Evolutionary conservation across 306 rosid species (phyloP).

Genomic region (Alnus rubra): DNA sequence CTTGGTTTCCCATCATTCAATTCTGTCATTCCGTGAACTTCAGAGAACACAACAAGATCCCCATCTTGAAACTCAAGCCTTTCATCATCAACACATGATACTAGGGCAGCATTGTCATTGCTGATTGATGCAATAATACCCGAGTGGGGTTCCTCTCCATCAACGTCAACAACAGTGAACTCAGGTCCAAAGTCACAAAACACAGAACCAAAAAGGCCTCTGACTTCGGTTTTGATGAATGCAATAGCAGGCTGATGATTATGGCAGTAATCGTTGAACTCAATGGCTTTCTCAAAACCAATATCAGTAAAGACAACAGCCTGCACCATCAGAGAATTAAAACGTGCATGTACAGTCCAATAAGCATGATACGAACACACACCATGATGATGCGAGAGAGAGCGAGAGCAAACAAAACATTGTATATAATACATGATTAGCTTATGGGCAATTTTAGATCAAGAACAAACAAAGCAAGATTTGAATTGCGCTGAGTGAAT

Average conservation of each 20-base stretch:
- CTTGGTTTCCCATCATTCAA: slow-evolving; percentile 86
- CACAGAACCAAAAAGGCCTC: slow-evolving; percentile 91
- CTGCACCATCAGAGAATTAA: slow-evolving; percentile 43
- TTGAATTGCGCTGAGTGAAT: neutral
- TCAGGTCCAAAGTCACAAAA: slow-evolving; percentile 96
- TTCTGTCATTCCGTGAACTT: slow-evolving; percentile 87
- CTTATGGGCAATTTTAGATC: neutral
- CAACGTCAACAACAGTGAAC: slow-evolving; percentile 85
- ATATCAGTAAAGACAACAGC: slow-evolving; percentile 83
- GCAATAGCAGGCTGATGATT: slow-evolving; percentile 86
- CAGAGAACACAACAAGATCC: slow-evolving; percentile 87
- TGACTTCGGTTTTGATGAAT: slow-evolving; percentile 86
- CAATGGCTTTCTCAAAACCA: slow-evolving; percentile 64
- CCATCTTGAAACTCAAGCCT: slow-evolving; percentile 96
- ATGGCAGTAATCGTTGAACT: slow-evolving; percentile 78
- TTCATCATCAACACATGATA: slow-evolving; percentile 86
- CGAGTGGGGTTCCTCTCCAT: slow-evolving; percentile 85
- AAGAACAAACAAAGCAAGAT: neutral
- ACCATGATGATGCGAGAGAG: neutral
- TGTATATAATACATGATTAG: neutral
- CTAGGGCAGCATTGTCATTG: slow-evolving; percentile 75
- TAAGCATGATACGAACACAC: slow-evolving; percentile 14
- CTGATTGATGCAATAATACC: slow-evolving; percentile 85
- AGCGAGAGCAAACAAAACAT: neutral
- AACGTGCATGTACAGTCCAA: slow-evolving; percentile 7